phyloP scores from a whole-genome alignment of 2,329 filamentous ascomycete genomes.

The Penicillium digitatum region DNA sequence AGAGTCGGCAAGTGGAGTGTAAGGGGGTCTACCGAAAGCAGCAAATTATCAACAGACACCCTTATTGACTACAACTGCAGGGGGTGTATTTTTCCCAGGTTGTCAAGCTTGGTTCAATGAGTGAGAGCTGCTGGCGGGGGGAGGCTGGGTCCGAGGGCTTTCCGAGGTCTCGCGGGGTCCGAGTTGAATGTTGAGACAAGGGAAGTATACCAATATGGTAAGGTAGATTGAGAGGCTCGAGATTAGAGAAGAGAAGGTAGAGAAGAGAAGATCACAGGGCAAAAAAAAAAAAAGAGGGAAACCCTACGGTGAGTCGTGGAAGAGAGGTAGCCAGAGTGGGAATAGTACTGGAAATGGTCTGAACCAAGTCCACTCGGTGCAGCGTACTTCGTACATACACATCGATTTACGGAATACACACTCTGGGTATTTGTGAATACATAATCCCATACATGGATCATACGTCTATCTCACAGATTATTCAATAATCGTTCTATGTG shows the following conservation, averaged over 20 bases:
- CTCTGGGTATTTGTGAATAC: neutral
- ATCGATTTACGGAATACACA: neutral
- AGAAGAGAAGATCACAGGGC: neutral
- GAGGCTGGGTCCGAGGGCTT: neutral
- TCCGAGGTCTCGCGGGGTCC: conserved; percentile 2
- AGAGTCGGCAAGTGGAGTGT: conserved; percentile 6
- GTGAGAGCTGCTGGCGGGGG: neutral
- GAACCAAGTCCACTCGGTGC: neutral
- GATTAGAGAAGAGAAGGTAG: neutral
- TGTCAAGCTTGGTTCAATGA: neutral
- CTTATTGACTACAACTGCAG: neutral
- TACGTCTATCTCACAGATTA: neutral
- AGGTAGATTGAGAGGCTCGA: neutral
- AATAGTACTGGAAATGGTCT: neutral
- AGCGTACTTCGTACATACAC: neutral
- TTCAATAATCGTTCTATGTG: conserved; percentile 1
- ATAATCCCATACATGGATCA: neutral
- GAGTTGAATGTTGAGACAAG: neutral
- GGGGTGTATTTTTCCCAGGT: neutral
- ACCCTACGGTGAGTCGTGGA: neutral
- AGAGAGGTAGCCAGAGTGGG: neutral
- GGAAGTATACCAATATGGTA: neutral
- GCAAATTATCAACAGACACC: conserved; percentile 34
- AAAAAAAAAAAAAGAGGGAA: neutral
- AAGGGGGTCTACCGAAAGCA: conserved; percentile 27